Base-by-base conservation (phyloP, 805 yeast species). In the Komagataella pastoris region DNA sequence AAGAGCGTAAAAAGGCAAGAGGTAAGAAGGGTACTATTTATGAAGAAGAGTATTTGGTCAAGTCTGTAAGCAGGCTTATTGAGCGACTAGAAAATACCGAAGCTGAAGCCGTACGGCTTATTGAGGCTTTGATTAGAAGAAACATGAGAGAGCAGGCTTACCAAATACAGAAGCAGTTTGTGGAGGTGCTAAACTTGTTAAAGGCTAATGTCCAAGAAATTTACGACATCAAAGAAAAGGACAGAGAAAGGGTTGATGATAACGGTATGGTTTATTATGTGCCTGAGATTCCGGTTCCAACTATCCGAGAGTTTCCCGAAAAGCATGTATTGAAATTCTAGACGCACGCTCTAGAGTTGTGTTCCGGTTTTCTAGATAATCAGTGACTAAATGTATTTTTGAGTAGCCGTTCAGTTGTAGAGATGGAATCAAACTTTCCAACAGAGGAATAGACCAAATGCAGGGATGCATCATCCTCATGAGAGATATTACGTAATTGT, bases 11-110 rank as follows among this genome's bases (percentile, higher is more conserved):
- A 70, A 78, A 81, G 54, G 99, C 99, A 2, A 80, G 96, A 59
- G 99, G 99, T 54, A 88, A 95, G 72, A 93, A 93, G 70, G 98
- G 98, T 48, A 91, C 97, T 6, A 85, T 93, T 18, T 93, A 93
- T 61, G 99, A 93, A 66, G 99, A 93, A 65, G 98, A 93, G 65
- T 93, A 93, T 65, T 76, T 93, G 52, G 83, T 93, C 49, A 80
- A 79, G 58, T 90, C 97, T 3, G 81, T 88, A 53, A 93, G 96
- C 3, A 80, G 99, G 63, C 74, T 93, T 63, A 67, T 88, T 40
- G 97, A 88, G 52, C 79, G 99, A 58, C 67, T 93, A 53, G 77
- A 79, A 47, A 81, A 77, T 57, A 85, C 96, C 0, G 77, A 79
- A 57, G 72, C 79, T 0, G 99, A 93, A 60, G 90, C 93, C 2